These are phyloP conservation scores for Filosporella fistucella DNA, from an alignment of 495 filamentous ascomycete species.

Conservation along the genomic window DNA sequence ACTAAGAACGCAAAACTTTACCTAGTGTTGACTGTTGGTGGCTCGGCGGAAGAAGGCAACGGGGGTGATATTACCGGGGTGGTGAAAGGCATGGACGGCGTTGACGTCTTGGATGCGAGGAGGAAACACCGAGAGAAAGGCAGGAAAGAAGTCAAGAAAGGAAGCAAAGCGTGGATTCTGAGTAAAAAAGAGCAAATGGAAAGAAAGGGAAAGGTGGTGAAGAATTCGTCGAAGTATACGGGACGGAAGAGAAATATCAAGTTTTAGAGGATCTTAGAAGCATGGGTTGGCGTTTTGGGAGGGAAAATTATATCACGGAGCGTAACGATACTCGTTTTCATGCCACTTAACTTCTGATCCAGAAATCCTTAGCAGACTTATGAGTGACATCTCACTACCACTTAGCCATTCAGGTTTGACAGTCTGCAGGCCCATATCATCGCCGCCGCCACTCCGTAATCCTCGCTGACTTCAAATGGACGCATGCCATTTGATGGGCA, in stretches of 20 bases:
- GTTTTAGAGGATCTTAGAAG: conserved; percentile 12
- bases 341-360: neutral
- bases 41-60: conserved; percentile 57
- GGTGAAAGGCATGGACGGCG: conserved; percentile 80
- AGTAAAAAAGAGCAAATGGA: conserved; percentile 96
- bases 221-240: conserved; percentile 85
- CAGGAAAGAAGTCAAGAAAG: conserved; percentile 58
- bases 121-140: conserved; percentile 47
- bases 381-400: neutral
- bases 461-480: no score
- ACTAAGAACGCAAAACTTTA: conserved; percentile 95
- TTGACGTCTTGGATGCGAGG: conserved; percentile 74
- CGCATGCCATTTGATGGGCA: no score
- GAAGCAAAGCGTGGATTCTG: conserved; percentile 85
- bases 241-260: conserved; percentile 64
- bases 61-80: conserved; percentile 80
- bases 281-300: conserved; percentile 23
- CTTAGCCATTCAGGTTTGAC: no score
- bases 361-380: neutral
- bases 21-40: conserved; percentile 88
- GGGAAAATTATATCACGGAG: conserved; percentile 4
- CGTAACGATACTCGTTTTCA: neutral
- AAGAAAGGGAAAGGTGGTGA: conserved; percentile 89
- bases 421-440: neutral
- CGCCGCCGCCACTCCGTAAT: neutral